These are phyloP conservation scores for Rhodotorula paludigena DNA, from an alignment of 768 basidiomycete species.

Conservation along the genomic window DNA sequence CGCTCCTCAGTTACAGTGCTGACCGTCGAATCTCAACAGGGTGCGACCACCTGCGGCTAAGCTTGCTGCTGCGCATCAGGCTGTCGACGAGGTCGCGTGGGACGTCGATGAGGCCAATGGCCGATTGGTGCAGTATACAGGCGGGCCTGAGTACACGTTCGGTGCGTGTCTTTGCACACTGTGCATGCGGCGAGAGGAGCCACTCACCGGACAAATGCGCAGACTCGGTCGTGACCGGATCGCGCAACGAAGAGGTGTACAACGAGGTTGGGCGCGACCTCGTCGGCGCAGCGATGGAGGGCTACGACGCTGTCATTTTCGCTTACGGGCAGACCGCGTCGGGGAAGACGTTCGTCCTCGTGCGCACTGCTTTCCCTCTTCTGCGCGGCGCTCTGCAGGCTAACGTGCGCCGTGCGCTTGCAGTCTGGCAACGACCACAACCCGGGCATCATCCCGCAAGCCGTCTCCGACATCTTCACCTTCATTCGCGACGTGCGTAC, in stretches of 20 bases:
- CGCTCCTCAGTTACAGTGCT: background rate
- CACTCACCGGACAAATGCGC: background rate
- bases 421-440: slow-evolving; percentile 57
- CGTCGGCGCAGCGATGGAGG: slow-evolving; percentile 71
- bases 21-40: background rate
- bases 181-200: background rate
- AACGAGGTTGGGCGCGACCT: slow-evolving; percentile 37
- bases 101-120: slow-evolving; percentile 8
- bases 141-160: slow-evolving; percentile 25
- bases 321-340: slow-evolving; percentile 77
- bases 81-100: slow-evolving; percentile 33
- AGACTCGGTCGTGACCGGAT: slow-evolving; percentile 43
- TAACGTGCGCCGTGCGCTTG: too few species aligned
- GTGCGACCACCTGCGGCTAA: slow-evolving; percentile 37
- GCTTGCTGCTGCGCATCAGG: slow-evolving; percentile 1
- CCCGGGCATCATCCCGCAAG: slow-evolving; percentile 90
- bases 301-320: slow-evolving; percentile 92
- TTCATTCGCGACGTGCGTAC: slow-evolving; percentile 59
- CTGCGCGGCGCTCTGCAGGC: background rate
- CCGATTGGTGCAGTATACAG: slow-evolving; percentile 9
- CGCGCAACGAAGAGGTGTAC: slow-evolving; percentile 40
- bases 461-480: slow-evolving; percentile 85
- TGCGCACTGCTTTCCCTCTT: background rate
- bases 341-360: slow-evolving; percentile 64
- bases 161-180: slow-evolving; percentile 11